phyloP scores from a whole-genome alignment of 2,329 filamentous ascomycete genomes.

The Aspergillus neoniger region DNA sequence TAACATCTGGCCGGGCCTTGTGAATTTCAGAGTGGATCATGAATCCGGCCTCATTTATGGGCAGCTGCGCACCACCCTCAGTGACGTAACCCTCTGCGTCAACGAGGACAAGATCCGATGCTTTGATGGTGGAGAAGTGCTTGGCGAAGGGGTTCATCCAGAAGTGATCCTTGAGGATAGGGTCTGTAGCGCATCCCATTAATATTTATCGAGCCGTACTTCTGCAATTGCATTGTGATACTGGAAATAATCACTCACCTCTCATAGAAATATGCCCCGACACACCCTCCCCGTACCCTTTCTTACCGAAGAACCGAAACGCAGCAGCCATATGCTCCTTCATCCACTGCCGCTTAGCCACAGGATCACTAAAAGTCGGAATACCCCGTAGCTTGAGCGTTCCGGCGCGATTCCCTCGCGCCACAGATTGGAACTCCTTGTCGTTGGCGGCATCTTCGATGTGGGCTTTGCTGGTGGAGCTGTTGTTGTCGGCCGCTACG shows the following conservation, averaged over 20 bases:
- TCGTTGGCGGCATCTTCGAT: slow-evolving; percentile 27
- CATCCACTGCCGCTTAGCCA: slow-evolving; percentile 54
- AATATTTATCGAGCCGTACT: not conserved
- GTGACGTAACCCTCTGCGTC: slow-evolving; percentile 44
- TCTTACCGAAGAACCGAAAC: slow-evolving; percentile 44
- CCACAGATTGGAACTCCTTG: slow-evolving; percentile 35
- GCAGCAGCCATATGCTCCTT: slow-evolving; percentile 52
- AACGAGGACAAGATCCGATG: slow-evolving; percentile 44
- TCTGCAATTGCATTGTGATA: not conserved
- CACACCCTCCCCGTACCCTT: slow-evolving; percentile 44
- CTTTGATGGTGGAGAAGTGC: slow-evolving; percentile 46
- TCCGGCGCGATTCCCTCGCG: slow-evolving; percentile 39
- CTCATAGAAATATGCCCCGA: slow-evolving; percentile 47
- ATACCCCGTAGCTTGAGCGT: slow-evolving; percentile 41
- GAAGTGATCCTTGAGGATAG: slow-evolving; percentile 41
- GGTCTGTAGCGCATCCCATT: slow-evolving; percentile 27
- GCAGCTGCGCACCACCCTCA: slow-evolving; percentile 43
- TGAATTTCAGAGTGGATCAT: slow-evolving; percentile 64
- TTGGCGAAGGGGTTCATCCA: slow-evolving; percentile 45
- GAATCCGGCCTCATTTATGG: slow-evolving; percentile 53
- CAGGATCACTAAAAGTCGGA: slow-evolving; percentile 43
- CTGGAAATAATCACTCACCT: slow-evolving; percentile 23
- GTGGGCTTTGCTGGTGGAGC: too few relatives aligned
- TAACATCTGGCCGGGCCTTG: slow-evolving; percentile 59
- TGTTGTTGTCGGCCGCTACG: slow-evolving; percentile 12